phyloP scores from a whole-genome alignment of 257 asterid species.

The Solanum lignicaule region DNA sequence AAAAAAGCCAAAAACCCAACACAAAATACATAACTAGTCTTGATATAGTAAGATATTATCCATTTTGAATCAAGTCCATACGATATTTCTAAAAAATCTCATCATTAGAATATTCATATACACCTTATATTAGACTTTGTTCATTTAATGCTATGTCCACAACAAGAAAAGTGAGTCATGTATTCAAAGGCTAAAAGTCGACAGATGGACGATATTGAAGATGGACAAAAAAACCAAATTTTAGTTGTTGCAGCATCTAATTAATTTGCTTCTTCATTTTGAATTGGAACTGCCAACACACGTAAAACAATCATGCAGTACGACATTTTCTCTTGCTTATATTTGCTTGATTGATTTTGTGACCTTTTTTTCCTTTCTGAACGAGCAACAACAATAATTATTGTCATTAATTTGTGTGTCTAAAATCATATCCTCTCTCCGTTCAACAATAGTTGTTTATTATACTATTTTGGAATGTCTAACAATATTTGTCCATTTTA shows the following conservation, averaged over 20 bases:
- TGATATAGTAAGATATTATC: not conserved
- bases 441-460: too few relatives aligned
- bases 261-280: not conserved
- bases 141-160: not conserved
- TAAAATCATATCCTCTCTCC: not conserved
- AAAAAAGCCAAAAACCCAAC: too few relatives aligned
- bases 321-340: not conserved
- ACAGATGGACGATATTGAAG: not conserved
- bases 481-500: too few relatives aligned
- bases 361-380: not conserved
- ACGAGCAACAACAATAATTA: not conserved
- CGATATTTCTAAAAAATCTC: not conserved
- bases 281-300: not conserved
- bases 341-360: not conserved
- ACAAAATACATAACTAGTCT: not conserved
- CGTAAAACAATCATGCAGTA: not conserved
- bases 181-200: not conserved
- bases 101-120: not conserved
- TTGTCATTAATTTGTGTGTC: not conserved
- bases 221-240: not conserved
- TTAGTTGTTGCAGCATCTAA: not conserved
- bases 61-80: not conserved
- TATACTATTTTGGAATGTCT: too few relatives aligned
- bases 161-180: not conserved
- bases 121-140: not conserved